Conservation (phyloP, 2,329 filamentous ascomycete species). For the Xylaria polymorpha region DNA sequence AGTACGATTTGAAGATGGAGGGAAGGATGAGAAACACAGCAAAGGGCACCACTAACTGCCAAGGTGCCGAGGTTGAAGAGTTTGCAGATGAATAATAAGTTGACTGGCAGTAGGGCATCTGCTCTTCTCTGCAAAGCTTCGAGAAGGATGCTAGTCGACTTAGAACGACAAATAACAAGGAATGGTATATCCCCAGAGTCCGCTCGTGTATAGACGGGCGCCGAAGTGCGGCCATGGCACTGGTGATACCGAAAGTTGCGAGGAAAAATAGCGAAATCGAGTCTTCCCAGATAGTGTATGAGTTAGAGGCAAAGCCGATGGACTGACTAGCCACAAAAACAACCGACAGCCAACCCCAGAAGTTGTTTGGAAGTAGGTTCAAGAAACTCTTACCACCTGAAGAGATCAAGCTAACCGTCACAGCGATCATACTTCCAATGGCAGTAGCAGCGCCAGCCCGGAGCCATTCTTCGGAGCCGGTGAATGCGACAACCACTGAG, state of each 20-base stretch:
- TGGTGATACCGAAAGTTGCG: slow-evolving; percentile 83
- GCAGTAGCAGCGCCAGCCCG: slow-evolving; percentile 57
- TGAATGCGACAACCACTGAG: slow-evolving; percentile 48
- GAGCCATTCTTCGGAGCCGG: slow-evolving; percentile 55
- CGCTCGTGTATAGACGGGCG: slow-evolving; percentile 75
- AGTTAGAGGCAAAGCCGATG: slow-evolving; percentile 96
- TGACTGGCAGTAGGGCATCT: slow-evolving; percentile 95
- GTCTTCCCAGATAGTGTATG: slow-evolving; percentile 99
- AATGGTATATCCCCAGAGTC: slow-evolving; percentile 84
- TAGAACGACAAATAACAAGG: slow-evolving; percentile 82
- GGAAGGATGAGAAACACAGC: slow-evolving; percentile 78
- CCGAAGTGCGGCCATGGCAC: slow-evolving; percentile 79
- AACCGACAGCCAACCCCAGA: slow-evolving; percentile 90
- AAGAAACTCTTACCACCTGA: slow-evolving; percentile 56
- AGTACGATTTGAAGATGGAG: slow-evolving; percentile 81
- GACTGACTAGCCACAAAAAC: slow-evolving; percentile 88
- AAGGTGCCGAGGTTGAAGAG: slow-evolving; percentile 91
- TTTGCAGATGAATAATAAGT: slow-evolving; percentile 94
- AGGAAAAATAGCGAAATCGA: slow-evolving; percentile 93
- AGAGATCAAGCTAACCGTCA: slow-evolving; percentile 57
- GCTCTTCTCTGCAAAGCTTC: slow-evolving; percentile 93
- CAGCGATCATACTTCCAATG: slow-evolving; percentile 58
- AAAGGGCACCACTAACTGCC: slow-evolving; percentile 87
- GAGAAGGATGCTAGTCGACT: slow-evolving; percentile 86
- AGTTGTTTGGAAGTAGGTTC: slow-evolving; percentile 73